A percentile compares a stretch with the other conserved stretches of the same genome.
phyloP scores from a whole-genome alignment of 129 eudicot species.

The Scalesia atractyloides region DNA sequence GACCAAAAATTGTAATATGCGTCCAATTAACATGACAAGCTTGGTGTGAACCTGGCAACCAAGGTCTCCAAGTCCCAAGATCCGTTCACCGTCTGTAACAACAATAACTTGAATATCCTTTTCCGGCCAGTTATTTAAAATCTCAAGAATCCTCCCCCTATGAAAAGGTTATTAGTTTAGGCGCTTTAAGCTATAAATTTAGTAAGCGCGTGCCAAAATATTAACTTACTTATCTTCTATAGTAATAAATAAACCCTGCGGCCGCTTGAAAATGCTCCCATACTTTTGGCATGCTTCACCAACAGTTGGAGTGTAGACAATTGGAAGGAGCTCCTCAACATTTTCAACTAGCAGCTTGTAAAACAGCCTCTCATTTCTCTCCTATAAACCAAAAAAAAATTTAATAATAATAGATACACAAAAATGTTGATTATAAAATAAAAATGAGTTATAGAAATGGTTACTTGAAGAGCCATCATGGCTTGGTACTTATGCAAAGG shows the following conservation, averaged over 20 bases:
- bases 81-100: conserved; percentile 91
- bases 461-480: conserved; percentile 97
- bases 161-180: conserved; percentile 33
- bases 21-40: neutral
- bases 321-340: conserved; percentile 90
- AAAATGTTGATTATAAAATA: neutral
- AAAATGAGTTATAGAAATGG: neutral
- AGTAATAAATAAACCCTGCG: conserved; percentile 89
- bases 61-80: conserved; percentile 90
- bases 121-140: conserved; percentile 85
- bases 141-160: conserved; percentile 80
- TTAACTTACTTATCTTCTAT: conserved; percentile 69
- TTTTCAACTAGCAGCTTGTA: conserved; percentile 82
- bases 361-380: conserved; percentile 70
- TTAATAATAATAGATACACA: neutral
- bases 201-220: neutral
- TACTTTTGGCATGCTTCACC: conserved; percentile 97
- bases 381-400: conserved; percentile 39
- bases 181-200: neutral
- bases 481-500: conserved; percentile 87
- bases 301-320: conserved; percentile 93
- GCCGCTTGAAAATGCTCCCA: conserved; percentile 77
- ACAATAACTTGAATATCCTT: conserved; percentile 81
- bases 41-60: conserved; percentile 72
- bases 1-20: neutral